phyloP scores from a whole-genome alignment of 2,329 filamentous ascomycete species.

The Monilinia laxa region DNA sequence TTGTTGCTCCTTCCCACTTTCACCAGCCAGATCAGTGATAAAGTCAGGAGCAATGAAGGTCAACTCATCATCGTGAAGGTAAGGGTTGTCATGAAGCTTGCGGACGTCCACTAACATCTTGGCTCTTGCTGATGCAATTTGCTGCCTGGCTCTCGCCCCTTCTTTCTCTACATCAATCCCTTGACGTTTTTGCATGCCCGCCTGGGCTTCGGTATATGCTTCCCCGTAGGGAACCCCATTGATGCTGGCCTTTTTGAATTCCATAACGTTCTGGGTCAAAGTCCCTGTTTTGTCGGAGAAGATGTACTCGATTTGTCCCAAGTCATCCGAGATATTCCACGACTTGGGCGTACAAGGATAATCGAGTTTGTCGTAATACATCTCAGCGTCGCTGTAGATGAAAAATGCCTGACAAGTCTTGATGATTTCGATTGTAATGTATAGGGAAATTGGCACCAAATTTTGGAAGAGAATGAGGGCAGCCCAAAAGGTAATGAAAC shows the following conservation, averaged over 20 bases:
- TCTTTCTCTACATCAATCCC: constrained; percentile 86
- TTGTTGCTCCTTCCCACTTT: constrained; percentile 73
- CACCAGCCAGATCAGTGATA: constrained; percentile 76
- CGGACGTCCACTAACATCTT: constrained; percentile 73
- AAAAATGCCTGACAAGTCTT: constrained; percentile 91
- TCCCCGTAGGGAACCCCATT: constrained; percentile 97
- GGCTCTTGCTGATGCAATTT: constrained; percentile 76
- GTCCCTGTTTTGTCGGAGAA: constrained; percentile 95
- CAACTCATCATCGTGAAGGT: constrained; percentile 82
- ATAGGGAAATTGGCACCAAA: constrained; percentile 95
- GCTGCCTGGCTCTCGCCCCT: constrained; percentile 65
- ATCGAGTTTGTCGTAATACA: constrained; percentile 96
- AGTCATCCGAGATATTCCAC: constrained; percentile 98
- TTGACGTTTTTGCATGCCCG: constrained; percentile 90
- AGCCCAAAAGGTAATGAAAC: constrained; percentile 96
- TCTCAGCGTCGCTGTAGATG: constrained; percentile 92
- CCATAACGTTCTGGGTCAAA: constrained; percentile 91
- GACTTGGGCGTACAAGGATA: constrained; percentile 96
- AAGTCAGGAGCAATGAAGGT: constrained; percentile 93
- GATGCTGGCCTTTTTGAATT: constrained; percentile 97
- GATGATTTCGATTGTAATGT: constrained; percentile 95
- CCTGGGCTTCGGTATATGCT: constrained; percentile 94
- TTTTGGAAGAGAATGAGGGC: constrained; percentile 96
- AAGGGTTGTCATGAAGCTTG: constrained; percentile 82
- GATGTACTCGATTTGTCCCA: constrained; percentile 98